Base-by-base conservation (phyloP, 495 filamentous ascomycete genomes). In the Rhypophila decipiens region DNA sequence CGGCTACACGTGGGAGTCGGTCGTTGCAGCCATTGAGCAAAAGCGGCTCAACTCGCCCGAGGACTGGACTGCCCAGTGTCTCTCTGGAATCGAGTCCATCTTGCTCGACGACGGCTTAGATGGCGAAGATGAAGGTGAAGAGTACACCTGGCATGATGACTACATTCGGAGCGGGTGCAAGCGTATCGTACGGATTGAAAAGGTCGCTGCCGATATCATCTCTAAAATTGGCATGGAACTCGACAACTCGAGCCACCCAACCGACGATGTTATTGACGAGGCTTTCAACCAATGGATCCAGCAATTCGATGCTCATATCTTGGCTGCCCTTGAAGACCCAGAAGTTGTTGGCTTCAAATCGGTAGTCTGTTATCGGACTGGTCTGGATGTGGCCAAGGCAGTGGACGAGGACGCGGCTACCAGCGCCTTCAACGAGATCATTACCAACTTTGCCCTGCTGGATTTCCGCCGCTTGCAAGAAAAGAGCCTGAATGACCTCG, bases 331-430 rank as follows among this genome's bases (percentile, higher is more conserved):
- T 36, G 63, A 69, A 0, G 82, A 93, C 58, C 68, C 76, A 1
- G 75, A 82, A 12, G 85, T 95, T 22, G 87, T 80, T 5, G 90
- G 77, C 5, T 96, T 96, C 73, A 94, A 95, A 60, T 85, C 82
- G 4, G 79, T 90, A 23, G 74, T 95, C 41, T 94, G 89, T 60
- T 94, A 94, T 58, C 78, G 90, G 11, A 86, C 80, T 2, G 89
- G 90, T 0, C 70, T 96, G 12, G 76, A 78, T 46, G 64, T 88
- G 24, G 55, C 60, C 1, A 48, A 55, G 12, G 47, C 64, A 8
- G 45, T 60, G 24, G 41, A 63, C 41, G 47, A 62, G 9, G 42
- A 56, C 13, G 36, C 47, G 15, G 47, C 61, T 3, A 55, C 47
- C 11, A 52, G 42, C 29, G 49, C 47, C 18, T 56, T 76, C 39